Evolutionary conservation across 805 yeast genomes (phyloP).

Genomic region (Hanseniaspora mollemarum): DNA sequence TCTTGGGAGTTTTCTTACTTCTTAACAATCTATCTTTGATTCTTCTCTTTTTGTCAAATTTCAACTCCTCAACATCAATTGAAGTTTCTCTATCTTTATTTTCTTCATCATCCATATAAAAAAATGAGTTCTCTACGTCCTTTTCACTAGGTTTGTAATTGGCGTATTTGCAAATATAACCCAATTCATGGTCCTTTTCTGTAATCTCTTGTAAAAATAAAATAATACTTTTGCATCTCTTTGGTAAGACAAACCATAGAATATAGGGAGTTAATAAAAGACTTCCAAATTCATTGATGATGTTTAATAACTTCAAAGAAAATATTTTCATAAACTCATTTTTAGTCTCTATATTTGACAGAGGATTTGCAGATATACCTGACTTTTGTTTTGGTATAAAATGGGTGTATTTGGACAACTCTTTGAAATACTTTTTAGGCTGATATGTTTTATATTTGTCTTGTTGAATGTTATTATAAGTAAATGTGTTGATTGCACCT

Average conservation of each 20-base stretch:
- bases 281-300: slow-evolving; percentile 70
- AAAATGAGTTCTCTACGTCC: slow-evolving; percentile 17
- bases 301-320: slow-evolving; percentile 57
- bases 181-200: slow-evolving; percentile 86
- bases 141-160: slow-evolving; percentile 49
- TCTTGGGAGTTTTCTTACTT: background rate
- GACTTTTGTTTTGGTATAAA: slow-evolving; percentile 51
- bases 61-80: slow-evolving; percentile 5
- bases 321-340: slow-evolving; percentile 69
- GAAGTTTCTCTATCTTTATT: slow-evolving; percentile 17
- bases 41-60: slow-evolving; percentile 12
- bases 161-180: slow-evolving; percentile 88
- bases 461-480: slow-evolving; percentile 57
- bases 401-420: slow-evolving; percentile 80
- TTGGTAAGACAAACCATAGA: slow-evolving; percentile 74
- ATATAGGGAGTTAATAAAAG: slow-evolving; percentile 77
- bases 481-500: slow-evolving; percentile 74
- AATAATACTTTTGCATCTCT: slow-evolving; percentile 58
- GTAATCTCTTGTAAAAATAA: slow-evolving; percentile 87
- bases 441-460: slow-evolving; percentile 67
- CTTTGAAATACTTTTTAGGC: slow-evolving; percentile 75
- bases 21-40: slow-evolving; percentile 10
- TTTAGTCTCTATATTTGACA: slow-evolving; percentile 77
- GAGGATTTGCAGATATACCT: slow-evolving; percentile 56
- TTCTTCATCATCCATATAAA: slow-evolving; percentile 16